Evolutionary conservation across 2,329 filamentous ascomycete species (phyloP), one percentile per base, ranked within the genome.

Genomic region (Verticillium tricorpus): DNA sequence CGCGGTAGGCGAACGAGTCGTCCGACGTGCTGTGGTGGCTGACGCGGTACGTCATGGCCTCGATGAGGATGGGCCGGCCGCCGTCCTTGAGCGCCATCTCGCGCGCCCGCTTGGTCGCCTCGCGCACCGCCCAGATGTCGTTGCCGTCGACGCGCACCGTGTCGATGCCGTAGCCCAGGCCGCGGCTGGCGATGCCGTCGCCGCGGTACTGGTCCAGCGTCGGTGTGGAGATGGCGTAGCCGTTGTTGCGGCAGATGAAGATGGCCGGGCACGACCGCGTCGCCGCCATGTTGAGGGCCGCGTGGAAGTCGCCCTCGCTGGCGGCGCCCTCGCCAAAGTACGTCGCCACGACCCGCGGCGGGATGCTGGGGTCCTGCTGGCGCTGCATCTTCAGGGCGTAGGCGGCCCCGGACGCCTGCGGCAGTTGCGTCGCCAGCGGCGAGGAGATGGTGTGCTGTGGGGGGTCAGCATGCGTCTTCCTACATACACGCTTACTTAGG

Each of bases 21-120:
- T 99, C 95, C 0, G 91, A 95, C 0, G 95, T 99, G 76, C 92
- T 97, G 78, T 99, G 95, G 73, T 99, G 93, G 7, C 91, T 94
- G 54, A 98, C 93, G n/a, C 95, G 92, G 77, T 99, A 99, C 28
- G 91, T 94, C 91, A 99, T 96, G 61, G 93, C 93, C 77, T 99
- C 95, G 50, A 99, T 89, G 8, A 99, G 80, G 0, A 99, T 85
- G 0, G 92, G 93, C 65, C 85, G 87, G 4, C 92, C 91, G n/a
- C 91, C 92, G 54, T 91, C 87, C 61, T 89, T 80, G 3, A 98
- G 82, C 0, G 94, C 93, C 70, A 94, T 85, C 57, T 85, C 82
- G 2, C 93, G 85, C 0, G 95, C 95, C 72, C 85, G 85, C 70
- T 86, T 86, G 28, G 91, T 95, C 0, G 87, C 92, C 75, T 93